A percentile compares a stretch with the other conserved stretches of the same genome.
Evolutionary conservation across 768 basidiomycete genomes (phyloP).

Genomic region (Stropharia rugosoannulata): DNA sequence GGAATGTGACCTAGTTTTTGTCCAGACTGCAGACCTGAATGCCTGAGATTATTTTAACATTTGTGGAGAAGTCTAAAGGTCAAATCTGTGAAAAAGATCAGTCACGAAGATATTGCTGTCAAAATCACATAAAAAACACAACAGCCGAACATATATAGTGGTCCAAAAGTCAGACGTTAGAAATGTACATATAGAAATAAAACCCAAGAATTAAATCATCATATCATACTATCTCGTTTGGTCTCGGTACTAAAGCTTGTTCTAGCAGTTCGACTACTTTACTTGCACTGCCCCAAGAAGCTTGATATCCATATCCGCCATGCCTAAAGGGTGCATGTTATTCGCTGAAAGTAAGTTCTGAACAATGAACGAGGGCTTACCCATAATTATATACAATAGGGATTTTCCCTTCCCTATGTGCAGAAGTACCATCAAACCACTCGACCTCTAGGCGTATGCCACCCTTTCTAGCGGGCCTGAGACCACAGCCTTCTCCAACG

Average conservation of each 20-base stretch:
- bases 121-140: no score
- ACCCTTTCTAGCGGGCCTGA: conserved; percentile 68
- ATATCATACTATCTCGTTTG: no score
- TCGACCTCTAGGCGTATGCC: conserved; percentile 51
- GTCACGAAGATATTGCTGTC: no score
- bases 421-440: conserved; percentile 16
- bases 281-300: conserved; percentile 65
- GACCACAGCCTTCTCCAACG: conserved; percentile 54
- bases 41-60: no score
- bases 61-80: no score
- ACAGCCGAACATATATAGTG: no score
- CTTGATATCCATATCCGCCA: conserved; percentile 63
- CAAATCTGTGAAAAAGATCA: no score
- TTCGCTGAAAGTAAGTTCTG: background rate
- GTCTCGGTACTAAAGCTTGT: conserved; percentile 13
- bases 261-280: conserved; percentile 33
- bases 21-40: no score
- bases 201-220: background rate
- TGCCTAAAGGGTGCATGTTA: conserved; percentile 39
- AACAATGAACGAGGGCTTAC: conserved; percentile 30
- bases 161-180: background rate
- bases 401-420: conserved; percentile 11
- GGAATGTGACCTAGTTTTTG: no score
- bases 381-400: conserved; percentile 45
- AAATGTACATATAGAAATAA: background rate